These are phyloP conservation scores for Pichia sp. DNA, from an alignment of 1,139 yeast species.

Conservation along the genomic window DNA sequence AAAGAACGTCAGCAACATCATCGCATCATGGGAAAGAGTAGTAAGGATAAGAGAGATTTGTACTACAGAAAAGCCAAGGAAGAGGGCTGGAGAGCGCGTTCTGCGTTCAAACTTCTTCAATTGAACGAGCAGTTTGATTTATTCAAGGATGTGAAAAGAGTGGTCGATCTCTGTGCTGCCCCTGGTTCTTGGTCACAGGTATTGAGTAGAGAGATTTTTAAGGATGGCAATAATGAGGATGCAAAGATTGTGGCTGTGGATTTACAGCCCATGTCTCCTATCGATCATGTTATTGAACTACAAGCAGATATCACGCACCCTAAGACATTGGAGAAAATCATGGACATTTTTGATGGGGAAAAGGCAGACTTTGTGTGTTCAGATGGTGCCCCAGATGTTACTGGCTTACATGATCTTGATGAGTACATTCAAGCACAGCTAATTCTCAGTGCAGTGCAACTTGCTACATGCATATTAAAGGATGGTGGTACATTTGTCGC, in stretches of 20 bases:
- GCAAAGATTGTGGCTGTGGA: conserved; percentile 91
- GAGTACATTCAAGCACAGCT: conserved; percentile 95
- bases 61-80: conserved; percentile 90
- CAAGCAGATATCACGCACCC: conserved; percentile 99
- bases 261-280: conserved; percentile 95
- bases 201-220: conserved; percentile 59
- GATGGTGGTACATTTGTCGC: conserved; percentile 95
- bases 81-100: conserved; percentile 95
- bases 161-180: conserved; percentile 96
- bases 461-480: conserved; percentile 80
- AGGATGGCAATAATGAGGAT: conserved; percentile 27
- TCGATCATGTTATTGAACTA: conserved; percentile 75
- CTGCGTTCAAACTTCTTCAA: conserved; percentile 89
- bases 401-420: conserved; percentile 93
- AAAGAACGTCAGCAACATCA: no score
- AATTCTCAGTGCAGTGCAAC: conserved; percentile 80
- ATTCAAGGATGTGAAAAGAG: conserved; percentile 66
- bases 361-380: conserved; percentile 94
- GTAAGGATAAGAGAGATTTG: conserved; percentile 91
- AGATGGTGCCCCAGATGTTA: conserved; percentile 98
- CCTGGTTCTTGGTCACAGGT: conserved; percentile 99
- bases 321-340: conserved; percentile 64
- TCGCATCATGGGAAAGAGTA: conserved; percentile 83
- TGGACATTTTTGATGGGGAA: conserved; percentile 80
- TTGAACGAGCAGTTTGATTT: conserved; percentile 83